A percentile compares a stretch with the other conserved stretches of the same genome.
phyloP scores from a whole-genome alignment of 352 stramenopile species.

The Phytophthora fragariae region DNA sequence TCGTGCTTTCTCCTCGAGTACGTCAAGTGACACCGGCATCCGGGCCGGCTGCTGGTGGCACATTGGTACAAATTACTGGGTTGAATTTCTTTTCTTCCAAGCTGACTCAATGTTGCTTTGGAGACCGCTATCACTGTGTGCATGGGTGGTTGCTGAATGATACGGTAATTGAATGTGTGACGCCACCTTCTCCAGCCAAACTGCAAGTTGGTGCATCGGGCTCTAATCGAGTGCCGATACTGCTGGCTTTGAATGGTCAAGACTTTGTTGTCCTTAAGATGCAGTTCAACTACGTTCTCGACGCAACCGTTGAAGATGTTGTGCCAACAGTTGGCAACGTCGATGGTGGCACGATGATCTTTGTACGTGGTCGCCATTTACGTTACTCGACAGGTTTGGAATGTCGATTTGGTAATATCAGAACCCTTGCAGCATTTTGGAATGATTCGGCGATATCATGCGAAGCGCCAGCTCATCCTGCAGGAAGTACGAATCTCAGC shows the following conservation, averaged over 20 bases:
- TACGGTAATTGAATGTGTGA: conserved; percentile 44
- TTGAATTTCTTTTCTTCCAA: conserved; percentile 67
- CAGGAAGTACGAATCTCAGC: conserved; percentile 42
- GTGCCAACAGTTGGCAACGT: conserved; percentile 50
- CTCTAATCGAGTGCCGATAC: conserved; percentile 49
- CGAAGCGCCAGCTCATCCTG: conserved; percentile 50
- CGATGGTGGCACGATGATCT: conserved; percentile 64
- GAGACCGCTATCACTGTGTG: conserved; percentile 45
- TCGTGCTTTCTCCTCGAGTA: conserved; percentile 58
- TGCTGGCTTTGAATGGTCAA: conserved; percentile 83
- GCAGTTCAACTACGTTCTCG: conserved; percentile 72
- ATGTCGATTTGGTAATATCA: conserved; percentile 63
- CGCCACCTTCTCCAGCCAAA: conserved; percentile 39
- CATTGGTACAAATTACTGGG: conserved; percentile 60
- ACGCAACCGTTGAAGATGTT: conserved; percentile 51
- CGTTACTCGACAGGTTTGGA: conserved; percentile 50
- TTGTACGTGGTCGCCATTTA: conserved; percentile 73
- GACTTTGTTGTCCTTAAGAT: conserved; percentile 56
- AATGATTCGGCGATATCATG: conserved; percentile 70
- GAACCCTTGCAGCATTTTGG: conserved; percentile 60
- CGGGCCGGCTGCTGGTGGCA: conserved; percentile 60
- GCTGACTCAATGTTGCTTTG: conserved; percentile 73
- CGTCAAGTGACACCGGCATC: conserved; percentile 51
- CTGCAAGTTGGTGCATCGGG: conserved; percentile 13
- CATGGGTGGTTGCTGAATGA: conserved; percentile 46